Conservation (phyloP, 208 protist genomes). For the Acanthamoeba castellanii region DNA sequence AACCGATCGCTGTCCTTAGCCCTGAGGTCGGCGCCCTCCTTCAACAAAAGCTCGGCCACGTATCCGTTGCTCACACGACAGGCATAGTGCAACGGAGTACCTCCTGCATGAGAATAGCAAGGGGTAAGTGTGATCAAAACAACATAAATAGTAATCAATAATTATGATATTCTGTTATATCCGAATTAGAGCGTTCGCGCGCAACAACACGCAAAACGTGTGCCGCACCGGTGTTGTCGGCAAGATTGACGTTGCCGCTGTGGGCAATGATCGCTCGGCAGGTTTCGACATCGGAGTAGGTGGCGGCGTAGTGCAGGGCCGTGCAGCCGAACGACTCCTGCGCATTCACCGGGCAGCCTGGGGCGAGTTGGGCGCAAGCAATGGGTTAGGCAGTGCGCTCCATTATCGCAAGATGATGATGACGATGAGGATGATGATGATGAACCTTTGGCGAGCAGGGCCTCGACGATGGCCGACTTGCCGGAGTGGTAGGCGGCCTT, state of each 20-base stretch:
- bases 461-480: background rate
- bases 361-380: background rate
- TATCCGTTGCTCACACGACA: slow-evolving; percentile 16
- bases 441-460: slow-evolving; percentile 14
- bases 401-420: background rate
- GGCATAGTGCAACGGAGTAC: slow-evolving; percentile 49
- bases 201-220: too few species aligned
- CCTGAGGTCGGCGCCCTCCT: slow-evolving; percentile 20
- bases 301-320: slow-evolving; percentile 58
- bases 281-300: slow-evolving; percentile 33
- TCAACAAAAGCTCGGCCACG: background rate
- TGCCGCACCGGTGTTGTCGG: slow-evolving; percentile 47
- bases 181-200: too few species aligned
- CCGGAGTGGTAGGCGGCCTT: slow-evolving; percentile 40
- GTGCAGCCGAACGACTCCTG: slow-evolving; percentile 44
- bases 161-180: too few species aligned
- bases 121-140: background rate
- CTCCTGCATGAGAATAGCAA: background rate
- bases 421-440: background rate
- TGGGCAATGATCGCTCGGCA: background rate
- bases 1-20: slow-evolving; percentile 24
- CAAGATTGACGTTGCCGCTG: background rate
- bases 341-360: slow-evolving; percentile 43
- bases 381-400: background rate
- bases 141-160: background rate